Conservation (phyloP, 331 rosid genomes). For the Acacia concinna region DNA sequence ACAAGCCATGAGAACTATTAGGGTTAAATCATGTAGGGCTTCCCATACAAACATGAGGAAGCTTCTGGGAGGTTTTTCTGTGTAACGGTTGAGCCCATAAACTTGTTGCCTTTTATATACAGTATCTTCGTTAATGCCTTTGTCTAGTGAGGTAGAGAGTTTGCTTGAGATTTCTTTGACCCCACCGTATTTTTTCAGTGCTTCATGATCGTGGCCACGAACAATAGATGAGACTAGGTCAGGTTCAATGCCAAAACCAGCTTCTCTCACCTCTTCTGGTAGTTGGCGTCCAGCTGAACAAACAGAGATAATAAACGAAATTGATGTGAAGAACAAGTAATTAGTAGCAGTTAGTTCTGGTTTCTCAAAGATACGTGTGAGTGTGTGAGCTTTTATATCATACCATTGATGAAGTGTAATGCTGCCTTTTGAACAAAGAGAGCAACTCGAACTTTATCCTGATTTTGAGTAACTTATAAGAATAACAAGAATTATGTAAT, state of each 20-base stretch:
- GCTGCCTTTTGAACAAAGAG: slow-evolving; percentile 89
- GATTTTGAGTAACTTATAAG: slow-evolving; percentile 34
- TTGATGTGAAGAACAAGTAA: slow-evolving; percentile 5
- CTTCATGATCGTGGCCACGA: slow-evolving; percentile 56
- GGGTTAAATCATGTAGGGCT: slow-evolving; percentile 80
- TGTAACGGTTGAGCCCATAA: slow-evolving; percentile 73
- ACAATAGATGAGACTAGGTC: slow-evolving; percentile 75
- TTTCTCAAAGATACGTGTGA: background rate
- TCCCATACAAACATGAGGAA: slow-evolving; percentile 84
- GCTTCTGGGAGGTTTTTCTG: slow-evolving; percentile 64
- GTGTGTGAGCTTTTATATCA: slow-evolving; percentile 17
- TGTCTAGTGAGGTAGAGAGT: slow-evolving; percentile 46
- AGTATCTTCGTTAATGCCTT: slow-evolving; percentile 57
- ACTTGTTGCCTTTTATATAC: slow-evolving; percentile 60
- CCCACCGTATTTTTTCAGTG: slow-evolving; percentile 49
- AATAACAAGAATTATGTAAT: no score
- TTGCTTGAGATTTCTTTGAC: slow-evolving; percentile 53
- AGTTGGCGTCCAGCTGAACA: slow-evolving; percentile 55
- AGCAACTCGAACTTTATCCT: slow-evolving; percentile 89
- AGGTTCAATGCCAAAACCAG: slow-evolving; percentile 79
- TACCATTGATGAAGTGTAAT: slow-evolving; percentile 81
- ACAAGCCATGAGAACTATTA: slow-evolving; percentile 77
- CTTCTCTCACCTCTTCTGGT: slow-evolving; percentile 59
- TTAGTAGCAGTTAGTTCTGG: background rate
- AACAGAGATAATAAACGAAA: slow-evolving; percentile 8